Base-by-base conservation (phyloP, 352 stramenopile species). In the Thraustochytrium sp. region DNA sequence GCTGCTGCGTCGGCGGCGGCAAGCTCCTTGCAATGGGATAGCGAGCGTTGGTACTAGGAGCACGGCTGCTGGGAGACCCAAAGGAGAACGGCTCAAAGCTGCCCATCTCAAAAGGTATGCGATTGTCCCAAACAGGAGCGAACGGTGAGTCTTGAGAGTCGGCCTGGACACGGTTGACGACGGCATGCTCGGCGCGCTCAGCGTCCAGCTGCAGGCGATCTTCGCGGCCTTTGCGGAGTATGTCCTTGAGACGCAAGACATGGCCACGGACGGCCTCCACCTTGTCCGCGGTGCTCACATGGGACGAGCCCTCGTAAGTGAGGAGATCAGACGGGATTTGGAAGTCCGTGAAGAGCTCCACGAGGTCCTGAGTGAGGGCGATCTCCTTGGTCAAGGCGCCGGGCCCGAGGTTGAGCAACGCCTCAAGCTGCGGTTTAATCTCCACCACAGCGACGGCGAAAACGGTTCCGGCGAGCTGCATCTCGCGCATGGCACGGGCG, bases 251-350 rank as follows among this genome's bases (percentile, higher is more conserved):
- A 5, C 75, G 44, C 51, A 90, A 88, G 1, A 92, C 89, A 76
- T 93, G 86, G 40, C 85, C 78, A 54, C 85, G 89, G 3, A 94
- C 90, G 62, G 82, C 85, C 0, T 68, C 84, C 9, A 94, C 37
- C 68, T 92, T 92, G 31, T 89, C 87, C 40, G 83, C 74, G 29
- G 62, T 53, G 5, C 51, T 54, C 16, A 80, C 84, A 51, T 63
- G 53, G 36, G 80, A 82, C 49, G 53, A 56, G 13, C 86, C 87
- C 86, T 90, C 86, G 68, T 87, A 90, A 2, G 88, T 90, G 0
- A 94, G 36, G 38, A 94, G 77, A 75, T 94, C 90, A 51, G 85
- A 89, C 40, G 91, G 90, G 51, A 94, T 88, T 82, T 93, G 90
- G 65, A 90, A 93, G 5, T 93, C 88, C 2, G 92, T 76, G 85